Evolutionary conservation across 2,329 filamentous ascomycete species (phyloP).

Genomic region (Botrytis aclada): DNA sequence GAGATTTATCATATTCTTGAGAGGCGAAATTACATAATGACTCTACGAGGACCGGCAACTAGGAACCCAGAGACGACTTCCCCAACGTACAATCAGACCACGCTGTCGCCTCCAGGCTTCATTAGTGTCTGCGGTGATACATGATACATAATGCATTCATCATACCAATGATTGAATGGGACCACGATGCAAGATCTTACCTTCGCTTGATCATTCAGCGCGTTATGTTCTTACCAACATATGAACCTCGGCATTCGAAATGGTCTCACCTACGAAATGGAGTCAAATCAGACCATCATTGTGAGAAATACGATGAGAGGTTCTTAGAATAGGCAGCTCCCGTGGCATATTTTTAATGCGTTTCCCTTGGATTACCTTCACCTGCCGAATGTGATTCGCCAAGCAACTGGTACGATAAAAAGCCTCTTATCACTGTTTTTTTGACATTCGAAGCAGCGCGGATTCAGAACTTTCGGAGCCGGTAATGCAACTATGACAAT

Average conservation of each 20-base stretch:
- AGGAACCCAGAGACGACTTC: slow-evolving; percentile 3
- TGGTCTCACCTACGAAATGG: background rate
- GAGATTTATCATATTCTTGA: slow-evolving; percentile 1
- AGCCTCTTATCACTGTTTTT: background rate
- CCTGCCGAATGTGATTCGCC: background rate
- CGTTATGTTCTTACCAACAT: background rate
- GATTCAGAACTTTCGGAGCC: background rate
- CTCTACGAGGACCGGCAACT: slow-evolving; percentile 4
- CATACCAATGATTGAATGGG: slow-evolving; percentile 9
- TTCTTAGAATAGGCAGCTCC: background rate
- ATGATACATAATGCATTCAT: slow-evolving; percentile 16
- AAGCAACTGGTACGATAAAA: background rate
- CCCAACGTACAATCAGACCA: slow-evolving; percentile 10
- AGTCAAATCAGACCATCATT: background rate
- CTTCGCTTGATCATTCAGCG: slow-evolving; percentile 15
- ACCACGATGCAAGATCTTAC: slow-evolving; percentile 9
- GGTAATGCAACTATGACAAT: background rate
- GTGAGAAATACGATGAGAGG: background rate
- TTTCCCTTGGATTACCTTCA: background rate
- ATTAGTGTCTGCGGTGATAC: slow-evolving; percentile 14
- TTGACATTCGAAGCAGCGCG: background rate
- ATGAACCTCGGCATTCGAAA: slow-evolving; percentile 7
- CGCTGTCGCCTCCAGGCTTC: background rate
- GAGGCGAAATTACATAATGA: slow-evolving; percentile 9
- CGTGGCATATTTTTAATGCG: background rate